A percentile compares a stretch with the other conserved stretches of the same genome.
These are phyloP conservation scores for Amanita jacksonii DNA, from an alignment of 768 basidiomycete genomes.

Conservation along the genomic window DNA sequence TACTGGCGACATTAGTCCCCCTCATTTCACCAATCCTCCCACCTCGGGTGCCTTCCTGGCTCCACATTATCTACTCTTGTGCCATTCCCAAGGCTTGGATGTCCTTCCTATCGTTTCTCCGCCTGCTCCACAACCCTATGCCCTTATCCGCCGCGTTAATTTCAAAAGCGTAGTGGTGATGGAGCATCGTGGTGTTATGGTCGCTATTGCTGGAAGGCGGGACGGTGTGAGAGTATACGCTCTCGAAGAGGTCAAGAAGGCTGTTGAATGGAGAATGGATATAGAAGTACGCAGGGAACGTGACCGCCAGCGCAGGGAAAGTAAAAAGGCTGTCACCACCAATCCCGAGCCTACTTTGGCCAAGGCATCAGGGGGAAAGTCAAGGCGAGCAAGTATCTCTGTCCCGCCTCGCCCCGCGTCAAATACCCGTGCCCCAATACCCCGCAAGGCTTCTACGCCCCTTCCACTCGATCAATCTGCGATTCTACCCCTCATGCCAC, in stretches of 20 bases:
- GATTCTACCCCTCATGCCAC: slow-evolving; percentile 26
- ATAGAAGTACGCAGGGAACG: slow-evolving; percentile 67
- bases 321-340: slow-evolving; percentile 39
- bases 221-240: slow-evolving; percentile 87
- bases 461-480: slow-evolving; percentile 17
- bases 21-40: slow-evolving; percentile 72
- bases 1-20: slow-evolving; percentile 60
- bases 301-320: slow-evolving; percentile 61
- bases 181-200: slow-evolving; percentile 87
- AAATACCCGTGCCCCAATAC: slow-evolving; percentile 19
- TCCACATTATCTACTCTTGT: slow-evolving; percentile 75
- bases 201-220: slow-evolving; percentile 79
- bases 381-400: slow-evolving; percentile 38
- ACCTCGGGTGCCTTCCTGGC: slow-evolving; percentile 70
- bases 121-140: slow-evolving; percentile 68
- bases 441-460: slow-evolving; percentile 30
- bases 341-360: slow-evolving; percentile 23
- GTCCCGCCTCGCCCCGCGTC: slow-evolving; percentile 30
- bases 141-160: slow-evolving; percentile 69
- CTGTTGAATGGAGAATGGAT: slow-evolving; percentile 83
- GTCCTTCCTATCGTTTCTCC: slow-evolving; percentile 74
- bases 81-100: slow-evolving; percentile 80
- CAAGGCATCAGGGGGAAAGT: slow-evolving; percentile 38
- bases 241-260: slow-evolving; percentile 76
- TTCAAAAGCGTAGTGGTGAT: slow-evolving; percentile 88